Conservation (phyloP, 306 rosid species). For the Vigna nakashimae region DNA sequence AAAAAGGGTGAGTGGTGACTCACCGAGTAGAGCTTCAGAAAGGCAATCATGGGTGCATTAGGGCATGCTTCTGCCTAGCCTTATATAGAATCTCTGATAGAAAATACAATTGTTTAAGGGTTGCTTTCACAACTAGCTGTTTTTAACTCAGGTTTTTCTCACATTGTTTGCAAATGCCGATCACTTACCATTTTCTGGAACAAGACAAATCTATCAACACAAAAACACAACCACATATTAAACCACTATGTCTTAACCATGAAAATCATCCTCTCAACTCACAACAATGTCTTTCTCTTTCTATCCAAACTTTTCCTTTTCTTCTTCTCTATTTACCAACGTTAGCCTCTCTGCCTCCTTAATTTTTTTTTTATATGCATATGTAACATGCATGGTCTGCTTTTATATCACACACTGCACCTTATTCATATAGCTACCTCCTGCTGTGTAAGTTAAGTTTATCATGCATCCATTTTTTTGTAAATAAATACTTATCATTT, state of each 20-base stretch:
- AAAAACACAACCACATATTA: slow-evolving; percentile 40
- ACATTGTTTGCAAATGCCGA: slow-evolving; percentile 49
- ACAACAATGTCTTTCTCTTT: slow-evolving; percentile 4
- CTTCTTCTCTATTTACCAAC: slow-evolving; percentile 6
- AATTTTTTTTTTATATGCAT: slow-evolving; percentile 3
- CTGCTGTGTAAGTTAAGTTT: not conserved
- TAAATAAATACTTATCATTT: not conserved
- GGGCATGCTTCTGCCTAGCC: slow-evolving; percentile 53
- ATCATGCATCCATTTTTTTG: slow-evolving; percentile 13
- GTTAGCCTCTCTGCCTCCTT: slow-evolving; percentile 19
- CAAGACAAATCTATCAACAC: slow-evolving; percentile 43
- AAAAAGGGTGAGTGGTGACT: slow-evolving; percentile 39
- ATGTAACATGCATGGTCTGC: slow-evolving; percentile 30
- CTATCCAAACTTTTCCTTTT: slow-evolving; percentile 35
- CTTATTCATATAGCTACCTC: slow-evolving; percentile 4
- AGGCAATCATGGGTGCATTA: slow-evolving; percentile 54
- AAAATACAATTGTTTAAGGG: slow-evolving; percentile 46
- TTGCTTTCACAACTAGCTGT: slow-evolving; percentile 60
- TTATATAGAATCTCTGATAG: slow-evolving; percentile 46
- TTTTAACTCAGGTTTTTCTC: slow-evolving; percentile 51
- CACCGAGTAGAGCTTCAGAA: slow-evolving; percentile 54
- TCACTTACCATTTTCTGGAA: slow-evolving; percentile 50
- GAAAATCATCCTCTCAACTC: slow-evolving; percentile 43
- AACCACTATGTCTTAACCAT: slow-evolving; percentile 36
- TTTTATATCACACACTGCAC: slow-evolving; percentile 24